A percentile compares a stretch with the other conserved stretches of the same genome.
phyloP scores from a whole-genome alignment of 2,329 filamentous ascomycete species.

The Apiospora sp. region DNA sequence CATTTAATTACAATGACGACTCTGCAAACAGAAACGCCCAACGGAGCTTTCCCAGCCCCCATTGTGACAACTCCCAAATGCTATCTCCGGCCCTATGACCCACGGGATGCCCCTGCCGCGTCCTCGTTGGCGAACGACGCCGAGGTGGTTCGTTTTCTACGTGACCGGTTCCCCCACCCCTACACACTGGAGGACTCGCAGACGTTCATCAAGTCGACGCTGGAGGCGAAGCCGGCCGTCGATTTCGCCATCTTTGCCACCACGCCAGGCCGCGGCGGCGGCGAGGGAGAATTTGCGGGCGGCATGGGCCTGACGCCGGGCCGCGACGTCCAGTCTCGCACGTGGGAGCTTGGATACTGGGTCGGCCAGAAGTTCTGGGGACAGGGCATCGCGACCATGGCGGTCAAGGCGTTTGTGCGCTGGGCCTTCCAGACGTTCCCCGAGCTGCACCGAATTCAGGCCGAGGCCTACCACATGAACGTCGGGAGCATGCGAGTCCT shows the following conservation, averaged over 20 bases:
- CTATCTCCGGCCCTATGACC: conserved; percentile 50
- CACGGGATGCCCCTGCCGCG: conserved; percentile 48
- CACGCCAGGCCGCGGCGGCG: conserved; percentile 1
- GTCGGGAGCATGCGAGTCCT: conserved; percentile 52
- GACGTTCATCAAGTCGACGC: conserved; percentile 44
- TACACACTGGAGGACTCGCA: conserved; percentile 52
- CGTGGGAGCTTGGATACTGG: conserved; percentile 60
- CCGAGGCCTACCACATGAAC: conserved; percentile 48
- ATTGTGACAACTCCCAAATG: conserved; percentile 42
- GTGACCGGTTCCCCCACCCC: conserved; percentile 54
- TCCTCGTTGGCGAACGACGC: conserved; percentile 48
- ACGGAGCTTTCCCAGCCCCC: conserved; percentile 4
- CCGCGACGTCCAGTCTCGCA: conserved; percentile 50
- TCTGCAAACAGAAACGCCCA: not conserved
- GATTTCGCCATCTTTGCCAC: conserved; percentile 47
- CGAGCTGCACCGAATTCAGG: conserved; percentile 52
- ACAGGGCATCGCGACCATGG: conserved; percentile 53
- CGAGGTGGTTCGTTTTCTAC: conserved; percentile 49
- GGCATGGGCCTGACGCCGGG: conserved; percentile 48
- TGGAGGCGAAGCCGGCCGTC: conserved; percentile 34
- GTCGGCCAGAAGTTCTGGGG: conserved; percentile 53
- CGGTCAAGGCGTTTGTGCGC: conserved; percentile 45
- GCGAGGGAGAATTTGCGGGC: conserved; percentile 47
- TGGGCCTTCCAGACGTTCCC: conserved; percentile 56
- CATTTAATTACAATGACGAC: not conserved